Percentiles rank a stretch among this genome's conserved stretches.
Evolutionary conservation across 345 rosid species (phyloP).

Genomic region (Citrus sp.): DNA sequence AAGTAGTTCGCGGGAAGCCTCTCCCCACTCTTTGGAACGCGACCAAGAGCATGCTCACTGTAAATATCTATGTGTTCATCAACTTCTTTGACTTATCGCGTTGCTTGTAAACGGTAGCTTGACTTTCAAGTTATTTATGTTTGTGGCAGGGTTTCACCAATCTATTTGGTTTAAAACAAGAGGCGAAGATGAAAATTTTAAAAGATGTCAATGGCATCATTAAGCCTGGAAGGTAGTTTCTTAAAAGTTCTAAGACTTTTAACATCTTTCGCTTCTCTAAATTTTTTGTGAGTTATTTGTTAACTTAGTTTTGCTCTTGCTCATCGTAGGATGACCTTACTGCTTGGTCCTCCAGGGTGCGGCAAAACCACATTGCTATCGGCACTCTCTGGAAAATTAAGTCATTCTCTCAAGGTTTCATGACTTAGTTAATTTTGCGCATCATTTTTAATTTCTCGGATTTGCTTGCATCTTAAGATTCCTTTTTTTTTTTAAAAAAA

Average conservation of each 20-base stretch:
- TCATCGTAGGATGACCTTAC: constrained; percentile 26
- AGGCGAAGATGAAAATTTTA: constrained; percentile 8
- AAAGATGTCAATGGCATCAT: constrained; percentile 20
- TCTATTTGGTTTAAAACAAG: constrained; percentile 10
- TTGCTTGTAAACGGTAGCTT: neutral
- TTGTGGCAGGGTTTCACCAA: constrained; percentile 10
- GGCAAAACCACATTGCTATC: constrained; percentile 36
- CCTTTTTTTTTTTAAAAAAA: no score
- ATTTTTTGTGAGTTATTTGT: neutral
- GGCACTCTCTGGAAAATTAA: constrained; percentile 32
- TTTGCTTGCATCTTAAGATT: neutral
- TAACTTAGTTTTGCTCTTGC: neutral
- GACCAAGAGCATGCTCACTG: neutral
- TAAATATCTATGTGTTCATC: no score
- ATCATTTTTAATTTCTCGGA: neutral
- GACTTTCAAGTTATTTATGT: neutral
- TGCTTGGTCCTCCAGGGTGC: constrained; percentile 38
- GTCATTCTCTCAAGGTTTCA: constrained; percentile 30
- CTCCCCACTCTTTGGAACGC: constrained; percentile 48
- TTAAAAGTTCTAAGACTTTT: neutral
- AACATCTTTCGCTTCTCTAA: neutral
- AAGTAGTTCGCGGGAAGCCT: constrained; percentile 40
- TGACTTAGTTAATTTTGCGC: neutral
- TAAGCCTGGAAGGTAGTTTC: constrained; percentile 17
- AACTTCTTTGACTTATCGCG: neutral